Evolutionary conservation across 352 stramenopile genomes (phyloP), one percentile per base, ranked within the genome.

Genomic region (Aphanomyces cochlioides): DNA sequence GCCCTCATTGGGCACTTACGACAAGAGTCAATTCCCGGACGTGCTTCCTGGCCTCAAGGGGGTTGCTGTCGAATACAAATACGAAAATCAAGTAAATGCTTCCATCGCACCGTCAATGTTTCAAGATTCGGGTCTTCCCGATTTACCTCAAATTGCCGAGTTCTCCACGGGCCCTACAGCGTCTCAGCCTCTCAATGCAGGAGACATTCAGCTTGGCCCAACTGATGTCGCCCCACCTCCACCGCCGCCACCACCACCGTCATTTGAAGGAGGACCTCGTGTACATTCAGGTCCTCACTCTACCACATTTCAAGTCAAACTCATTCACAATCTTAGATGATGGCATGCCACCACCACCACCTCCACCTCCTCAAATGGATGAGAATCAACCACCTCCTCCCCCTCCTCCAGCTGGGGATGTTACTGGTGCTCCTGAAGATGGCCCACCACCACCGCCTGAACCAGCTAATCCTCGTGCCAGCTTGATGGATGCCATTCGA

Each of bases 101-200:
- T 64, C 72, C 13, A 95, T 95, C 56, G 87, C 87, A 41, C 87
- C 87, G 41, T 95, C 87, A 5, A 75, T 90, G 66, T 94, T 92
- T 66, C 87, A 94, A 68, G 82, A 92, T 75, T 91, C 92, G 67
- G 72, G 78, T 28, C 73, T 93, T 37, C 83, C 84, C 12, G 87
- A 95, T 60, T 41, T 93, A 1, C 84, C 87, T 37, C 53, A 79
- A 0, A 76, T 90, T 3, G 78, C 82, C 0, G 83, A 74, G 40
- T 95, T 95, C 72, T 76, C 77, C 13, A 77, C 91, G 13, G 87
- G 76, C 1, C 87, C 87, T 7, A 79, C 78, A 3, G 87, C 84
- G 3, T 72, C 83, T 28, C 84, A 95, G 61, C 85, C 84, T 69
- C 71, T 19, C 73, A 87, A 28, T 77, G 81, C 50, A 3, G 53